These are phyloP conservation scores for Funneliformis caledonium DNA, from an alignment of 371 early-diverging fungal genomes.

Conservation along the genomic window DNA sequence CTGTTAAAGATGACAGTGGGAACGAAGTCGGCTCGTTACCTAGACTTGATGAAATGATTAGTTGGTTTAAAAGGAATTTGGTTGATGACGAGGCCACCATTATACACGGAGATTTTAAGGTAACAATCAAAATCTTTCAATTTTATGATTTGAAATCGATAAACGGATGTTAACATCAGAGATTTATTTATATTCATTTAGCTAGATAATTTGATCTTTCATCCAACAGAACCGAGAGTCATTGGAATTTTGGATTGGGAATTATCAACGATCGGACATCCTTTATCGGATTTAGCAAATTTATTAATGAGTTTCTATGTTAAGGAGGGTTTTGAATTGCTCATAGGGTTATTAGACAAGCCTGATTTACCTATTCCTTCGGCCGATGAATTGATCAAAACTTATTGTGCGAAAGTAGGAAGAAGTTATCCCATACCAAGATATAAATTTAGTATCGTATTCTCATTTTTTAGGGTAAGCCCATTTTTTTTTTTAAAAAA, in stretches of 20 bases:
- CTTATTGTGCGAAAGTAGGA: conserved; percentile 63
- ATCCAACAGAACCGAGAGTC: conserved; percentile 76
- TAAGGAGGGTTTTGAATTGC: conserved; percentile 37
- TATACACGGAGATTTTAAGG: conserved; percentile 92
- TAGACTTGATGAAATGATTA: conserved; percentile 68
- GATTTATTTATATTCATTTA: neutral
- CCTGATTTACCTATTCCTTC: conserved; percentile 51
- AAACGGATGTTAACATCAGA: no score
- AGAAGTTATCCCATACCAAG: conserved; percentile 70
- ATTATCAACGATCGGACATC: conserved; percentile 92
- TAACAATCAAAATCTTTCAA: neutral
- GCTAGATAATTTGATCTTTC: conserved; percentile 58
- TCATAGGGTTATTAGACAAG: conserved; percentile 19
- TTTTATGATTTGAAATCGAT: no score
- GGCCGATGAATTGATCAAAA: conserved; percentile 57
- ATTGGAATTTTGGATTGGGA: conserved; percentile 97
- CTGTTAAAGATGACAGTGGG: conserved; percentile 61
- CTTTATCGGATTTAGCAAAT: conserved; percentile 89
- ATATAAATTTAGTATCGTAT: conserved; percentile 68
- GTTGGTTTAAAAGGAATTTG: conserved; percentile 73
- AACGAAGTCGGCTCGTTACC: conserved; percentile 69
- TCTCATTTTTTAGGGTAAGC: conserved; percentile 68
- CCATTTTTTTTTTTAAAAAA: neutral
- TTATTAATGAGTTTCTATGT: conserved; percentile 77
- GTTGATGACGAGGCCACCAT: conserved; percentile 77